A percentile compares a stretch with the other conserved stretches of the same genome.
Evolutionary conservation across 2,329 filamentous ascomycete species (phyloP).

Genomic region (Blastomyces percursus): DNA sequence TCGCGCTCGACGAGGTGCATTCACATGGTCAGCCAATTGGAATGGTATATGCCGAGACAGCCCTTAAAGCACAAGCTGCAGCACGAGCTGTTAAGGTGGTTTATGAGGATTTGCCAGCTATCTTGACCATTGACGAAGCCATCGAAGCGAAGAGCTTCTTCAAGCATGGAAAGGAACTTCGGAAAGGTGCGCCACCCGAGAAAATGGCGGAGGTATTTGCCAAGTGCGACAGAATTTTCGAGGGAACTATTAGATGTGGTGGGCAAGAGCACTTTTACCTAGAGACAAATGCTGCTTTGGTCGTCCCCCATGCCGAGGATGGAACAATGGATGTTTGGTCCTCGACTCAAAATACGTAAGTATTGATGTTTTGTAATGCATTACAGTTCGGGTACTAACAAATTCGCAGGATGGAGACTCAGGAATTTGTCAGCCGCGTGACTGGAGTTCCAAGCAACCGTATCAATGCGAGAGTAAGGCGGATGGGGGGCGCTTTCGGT

Average conservation of each 20-base stretch:
- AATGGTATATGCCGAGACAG: slow-evolving; percentile 64
- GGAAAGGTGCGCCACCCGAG: slow-evolving; percentile 48
- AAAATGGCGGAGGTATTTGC: slow-evolving; percentile 58
- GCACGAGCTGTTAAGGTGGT: slow-evolving; percentile 66
- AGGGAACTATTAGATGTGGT: slow-evolving; percentile 64
- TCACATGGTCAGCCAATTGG: slow-evolving; percentile 77
- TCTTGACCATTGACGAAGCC: slow-evolving; percentile 81
- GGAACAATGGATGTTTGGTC: slow-evolving; percentile 80
- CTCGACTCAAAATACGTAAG: slow-evolving; percentile 73
- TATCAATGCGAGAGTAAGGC: slow-evolving; percentile 68
- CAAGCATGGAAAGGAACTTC: slow-evolving; percentile 62
- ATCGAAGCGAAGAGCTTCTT: slow-evolving; percentile 74
- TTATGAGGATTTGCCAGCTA: slow-evolving; percentile 71
- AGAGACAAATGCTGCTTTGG: slow-evolving; percentile 71
- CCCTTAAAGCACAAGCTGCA: slow-evolving; percentile 59
- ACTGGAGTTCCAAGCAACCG: slow-evolving; percentile 68
- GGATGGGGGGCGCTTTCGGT: slow-evolving; percentile 75
- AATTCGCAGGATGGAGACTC: slow-evolving; percentile 39
- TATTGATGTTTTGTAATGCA: slow-evolving; percentile 10
- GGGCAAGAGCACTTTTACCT: slow-evolving; percentile 90
- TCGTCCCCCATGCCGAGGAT: slow-evolving; percentile 71
- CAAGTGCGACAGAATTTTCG: slow-evolving; percentile 63
- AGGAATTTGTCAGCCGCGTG: slow-evolving; percentile 67
- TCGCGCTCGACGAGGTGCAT: slow-evolving; percentile 70
- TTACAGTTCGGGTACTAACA: not conserved